Conservation (phyloP, 306 rosid species). For the Trifolium repens region DNA sequence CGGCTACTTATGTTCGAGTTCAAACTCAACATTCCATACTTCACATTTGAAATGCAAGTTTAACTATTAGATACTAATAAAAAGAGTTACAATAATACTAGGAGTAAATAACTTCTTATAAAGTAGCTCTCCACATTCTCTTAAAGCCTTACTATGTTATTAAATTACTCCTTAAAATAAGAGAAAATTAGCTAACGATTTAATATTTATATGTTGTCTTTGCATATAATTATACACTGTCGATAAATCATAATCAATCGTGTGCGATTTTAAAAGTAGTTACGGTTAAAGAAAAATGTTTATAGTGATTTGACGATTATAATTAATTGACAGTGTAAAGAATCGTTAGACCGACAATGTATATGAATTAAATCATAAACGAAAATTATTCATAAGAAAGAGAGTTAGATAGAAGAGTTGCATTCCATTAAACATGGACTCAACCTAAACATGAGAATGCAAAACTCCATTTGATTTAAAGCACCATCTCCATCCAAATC, state of each 20-base stretch:
- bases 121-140: neutral
- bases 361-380: neutral
- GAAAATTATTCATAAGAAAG: neutral
- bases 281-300: too few relatives aligned
- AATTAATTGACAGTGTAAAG: neutral
- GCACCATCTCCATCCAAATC: constrained; percentile 83
- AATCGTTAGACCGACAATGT: neutral
- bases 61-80: too few relatives aligned
- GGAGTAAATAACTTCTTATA: neutral
- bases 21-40: too few relatives aligned
- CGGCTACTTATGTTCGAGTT: too few relatives aligned
- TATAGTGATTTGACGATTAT: neutral
- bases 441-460: constrained; percentile 79
- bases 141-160: neutral
- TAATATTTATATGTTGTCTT: neutral
- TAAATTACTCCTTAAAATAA: neutral
- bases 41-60: too few relatives aligned
- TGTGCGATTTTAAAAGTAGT: too few relatives aligned
- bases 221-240: neutral
- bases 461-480: constrained; percentile 64
- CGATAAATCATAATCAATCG: neutral
- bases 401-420: constrained; percentile 1
- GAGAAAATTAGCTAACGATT: neutral
- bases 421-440: constrained; percentile 58
- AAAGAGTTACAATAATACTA: neutral